phyloP scores from a whole-genome alignment of 2,329 filamentous ascomycete species.

The Sporothrix pseudoabietina region DNA sequence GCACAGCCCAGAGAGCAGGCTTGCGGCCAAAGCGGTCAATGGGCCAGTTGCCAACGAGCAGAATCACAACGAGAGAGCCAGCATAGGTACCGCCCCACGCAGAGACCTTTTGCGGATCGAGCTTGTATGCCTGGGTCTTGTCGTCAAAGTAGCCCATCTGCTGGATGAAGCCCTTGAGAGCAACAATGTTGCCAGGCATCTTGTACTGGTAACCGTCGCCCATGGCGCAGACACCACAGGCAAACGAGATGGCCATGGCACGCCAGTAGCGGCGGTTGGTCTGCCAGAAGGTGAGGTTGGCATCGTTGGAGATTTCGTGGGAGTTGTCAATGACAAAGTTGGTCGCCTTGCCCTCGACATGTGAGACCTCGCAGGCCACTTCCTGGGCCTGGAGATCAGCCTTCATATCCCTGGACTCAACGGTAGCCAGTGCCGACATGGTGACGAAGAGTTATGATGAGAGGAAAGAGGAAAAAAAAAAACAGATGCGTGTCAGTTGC shows the following conservation, averaged over 20 bases:
- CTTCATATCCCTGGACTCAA: neutral
- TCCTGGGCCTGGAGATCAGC: neutral
- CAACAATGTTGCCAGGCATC: conserved; percentile 30
- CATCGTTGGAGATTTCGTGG: conserved; percentile 26
- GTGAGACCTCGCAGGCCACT: conserved; percentile 7
- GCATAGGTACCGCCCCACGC: conserved; percentile 27
- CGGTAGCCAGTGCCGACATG: neutral
- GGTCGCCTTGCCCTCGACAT: conserved; percentile 24
- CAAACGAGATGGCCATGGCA: conserved; percentile 30
- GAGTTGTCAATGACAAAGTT: conserved; percentile 29
- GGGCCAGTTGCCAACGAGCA: conserved; percentile 28
- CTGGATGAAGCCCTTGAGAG: conserved; percentile 28
- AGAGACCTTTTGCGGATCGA: conserved; percentile 24
- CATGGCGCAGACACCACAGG: conserved; percentile 30
- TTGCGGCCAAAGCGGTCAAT: conserved; percentile 28
- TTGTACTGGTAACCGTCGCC: conserved; percentile 30
- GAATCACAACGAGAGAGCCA: conserved; percentile 21
- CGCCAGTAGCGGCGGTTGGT: conserved; percentile 27
- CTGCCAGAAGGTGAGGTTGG: conserved; percentile 27
- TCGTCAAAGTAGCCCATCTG: conserved; percentile 28
- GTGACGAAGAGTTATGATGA: neutral
- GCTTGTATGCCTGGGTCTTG: conserved; percentile 21
- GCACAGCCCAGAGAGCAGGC: conserved; percentile 29
- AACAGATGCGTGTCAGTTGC: neutral
- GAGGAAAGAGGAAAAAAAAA: neutral